Evolutionary conservation across 306 rosid species (phyloP), one percentile per base, ranked within the genome.

Genomic region (Cicer cuneatum): DNA sequence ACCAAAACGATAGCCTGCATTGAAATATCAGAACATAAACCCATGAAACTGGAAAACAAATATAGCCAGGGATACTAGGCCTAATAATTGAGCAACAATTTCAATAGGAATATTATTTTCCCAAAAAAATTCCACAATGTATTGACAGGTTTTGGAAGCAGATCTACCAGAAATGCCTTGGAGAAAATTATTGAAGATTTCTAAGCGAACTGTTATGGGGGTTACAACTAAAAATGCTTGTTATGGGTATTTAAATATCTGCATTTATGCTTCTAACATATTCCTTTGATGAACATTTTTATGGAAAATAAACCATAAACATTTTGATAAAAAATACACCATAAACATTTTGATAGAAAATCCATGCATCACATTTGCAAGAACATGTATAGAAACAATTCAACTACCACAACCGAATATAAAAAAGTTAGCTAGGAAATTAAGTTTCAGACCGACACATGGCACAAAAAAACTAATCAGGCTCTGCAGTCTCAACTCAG

Each of bases 1-100:
- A 58, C 98, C 98, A 84, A 90, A 85, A 19, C 99, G 89, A 85
- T 94, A 86, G 74, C 91, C 99, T 94, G 80, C 72, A 79, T 33
- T 80, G 45, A 49, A 81, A 51, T 39, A 72, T 73, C 66, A 76
- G 24, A 63, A 61, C 47, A 76, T 19, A 61, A 75, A 24, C 77
- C 13, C 10, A 43, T 21, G 33, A 72, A 72, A 39, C 69, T 29
- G 33, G 33, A 66, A 46, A 76, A 72, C 45, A 76, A 10, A 46
- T 24, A 51, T 40, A 13, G 8, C 9, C 49, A 11, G 66, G 18
- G 38, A 41, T 51, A 37, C 19, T 5, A 10, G 4, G 57, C 14
- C 7, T 41, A 29, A 49, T 60, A 45, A 10, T 6, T 16, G 56
- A 53, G 62, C 59, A 65, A 42, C 62, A 70, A 70, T 18, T 68